phyloP scores from a whole-genome alignment of 2,329 filamentous ascomycete genomes.

The Epichloe uncinata region DNA sequence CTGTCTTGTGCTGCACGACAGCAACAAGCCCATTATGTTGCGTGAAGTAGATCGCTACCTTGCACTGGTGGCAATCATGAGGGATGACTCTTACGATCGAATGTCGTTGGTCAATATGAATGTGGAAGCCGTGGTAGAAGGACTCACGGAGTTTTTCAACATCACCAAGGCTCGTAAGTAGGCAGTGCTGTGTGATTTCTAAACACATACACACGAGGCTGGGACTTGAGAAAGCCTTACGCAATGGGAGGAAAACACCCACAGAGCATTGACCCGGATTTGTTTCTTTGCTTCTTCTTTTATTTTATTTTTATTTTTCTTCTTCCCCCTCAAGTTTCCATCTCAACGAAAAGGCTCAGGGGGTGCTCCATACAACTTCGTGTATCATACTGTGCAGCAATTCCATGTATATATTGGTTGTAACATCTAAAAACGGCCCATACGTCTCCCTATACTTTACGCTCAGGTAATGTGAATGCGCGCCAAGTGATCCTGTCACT shows the following conservation, averaged over 20 bases:
- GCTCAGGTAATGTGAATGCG: conserved; percentile 29
- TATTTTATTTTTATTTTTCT: too few relatives aligned
- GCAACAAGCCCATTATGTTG: conserved; percentile 50
- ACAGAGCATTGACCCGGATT: neutral
- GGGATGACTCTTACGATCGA: conserved; percentile 70
- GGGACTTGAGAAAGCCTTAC: neutral
- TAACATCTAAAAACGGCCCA: neutral
- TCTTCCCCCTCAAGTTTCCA: neutral
- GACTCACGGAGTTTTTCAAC: conserved; percentile 66
- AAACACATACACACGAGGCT: neutral
- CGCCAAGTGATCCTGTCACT: conserved; percentile 33
- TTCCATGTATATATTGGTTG: neutral
- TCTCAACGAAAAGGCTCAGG: neutral
- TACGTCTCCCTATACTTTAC: neutral
- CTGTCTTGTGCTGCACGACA: conserved; percentile 52
- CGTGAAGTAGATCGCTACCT: conserved; percentile 62
- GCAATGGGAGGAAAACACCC: neutral
- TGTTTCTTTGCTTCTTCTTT: too few relatives aligned
- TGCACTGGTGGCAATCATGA: conserved; percentile 75
- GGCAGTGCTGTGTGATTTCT: neutral
- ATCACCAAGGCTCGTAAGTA: conserved; percentile 46
- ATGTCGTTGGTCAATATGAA: conserved; percentile 82
- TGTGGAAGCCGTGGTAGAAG: conserved; percentile 67
- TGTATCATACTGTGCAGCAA: neutral
- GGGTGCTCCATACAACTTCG: neutral